These are phyloP conservation scores for Prunus padus DNA, from an alignment of 306 rosid genomes.

Conservation along the genomic window DNA sequence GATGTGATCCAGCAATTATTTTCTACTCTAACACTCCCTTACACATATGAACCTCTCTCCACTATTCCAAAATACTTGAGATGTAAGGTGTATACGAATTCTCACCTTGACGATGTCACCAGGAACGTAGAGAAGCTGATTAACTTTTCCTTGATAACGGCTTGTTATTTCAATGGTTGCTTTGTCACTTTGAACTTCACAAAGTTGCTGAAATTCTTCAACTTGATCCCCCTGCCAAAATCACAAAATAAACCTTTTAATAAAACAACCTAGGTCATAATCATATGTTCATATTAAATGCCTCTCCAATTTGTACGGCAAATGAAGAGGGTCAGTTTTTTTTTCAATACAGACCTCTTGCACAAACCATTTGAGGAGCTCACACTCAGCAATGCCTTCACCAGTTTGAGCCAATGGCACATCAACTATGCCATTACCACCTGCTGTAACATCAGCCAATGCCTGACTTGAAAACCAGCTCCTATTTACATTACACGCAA, in stretches of 20 bases:
- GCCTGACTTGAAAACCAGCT: constrained; percentile 57
- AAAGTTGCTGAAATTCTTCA: constrained; percentile 83
- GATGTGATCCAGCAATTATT: background rate
- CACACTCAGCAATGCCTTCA: constrained; percentile 98
- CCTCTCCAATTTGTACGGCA: background rate
- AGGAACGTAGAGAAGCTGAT: constrained; percentile 58
- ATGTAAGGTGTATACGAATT: background rate
- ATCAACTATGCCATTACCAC: constrained; percentile 53
- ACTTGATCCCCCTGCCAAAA: constrained; percentile 78
- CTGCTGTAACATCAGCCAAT: constrained; percentile 32
- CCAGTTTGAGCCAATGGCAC: constrained; percentile 97
- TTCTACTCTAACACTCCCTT: background rate
- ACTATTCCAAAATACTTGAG: background rate
- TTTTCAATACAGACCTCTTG: constrained; percentile 50
- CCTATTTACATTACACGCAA: constrained; percentile 20
- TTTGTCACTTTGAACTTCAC: constrained; percentile 99
- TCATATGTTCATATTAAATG: background rate
- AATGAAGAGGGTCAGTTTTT: background rate
- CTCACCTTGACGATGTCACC: constrained; percentile 91
- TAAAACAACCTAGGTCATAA: background rate
- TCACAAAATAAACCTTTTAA: background rate
- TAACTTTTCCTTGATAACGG: constrained; percentile 80
- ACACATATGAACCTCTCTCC: background rate
- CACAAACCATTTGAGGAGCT: constrained; percentile 95
- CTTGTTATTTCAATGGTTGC: constrained; percentile 98